phyloP scores from a whole-genome alignment of 2,329 filamentous ascomycete species.

The Canariomyces notabilis region DNA sequence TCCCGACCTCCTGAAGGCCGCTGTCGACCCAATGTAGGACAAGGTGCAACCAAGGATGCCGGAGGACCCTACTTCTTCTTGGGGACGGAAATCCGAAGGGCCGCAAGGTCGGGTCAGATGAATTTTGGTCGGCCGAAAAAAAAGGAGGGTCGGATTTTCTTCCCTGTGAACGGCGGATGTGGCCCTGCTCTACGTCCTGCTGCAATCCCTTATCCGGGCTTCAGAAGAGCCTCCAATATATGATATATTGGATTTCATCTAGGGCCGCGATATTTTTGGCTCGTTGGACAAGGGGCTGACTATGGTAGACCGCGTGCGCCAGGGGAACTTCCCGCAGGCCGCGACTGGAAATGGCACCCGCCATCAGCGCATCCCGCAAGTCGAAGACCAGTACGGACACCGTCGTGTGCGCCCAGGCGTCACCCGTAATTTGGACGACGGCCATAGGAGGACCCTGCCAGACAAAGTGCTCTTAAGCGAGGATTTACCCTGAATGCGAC shows the following conservation, averaged over 20 bases:
- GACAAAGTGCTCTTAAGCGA: not conserved
- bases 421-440: no score
- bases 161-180: no score
- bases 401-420: not conserved
- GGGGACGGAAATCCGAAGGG: no score
- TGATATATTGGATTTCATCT: constrained; percentile 14
- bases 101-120: no score
- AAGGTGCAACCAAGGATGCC: no score
- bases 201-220: not conserved
- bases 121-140: no score
- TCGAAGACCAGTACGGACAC: not conserved
- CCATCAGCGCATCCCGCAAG: constrained; percentile 6
- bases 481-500: constrained; percentile 2
- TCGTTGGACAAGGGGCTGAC: constrained; percentile 9
- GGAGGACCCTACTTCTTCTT: no score
- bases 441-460: no score
- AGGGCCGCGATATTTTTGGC: constrained; percentile 23
- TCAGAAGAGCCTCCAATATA: constrained; percentile 20
- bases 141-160: no score
- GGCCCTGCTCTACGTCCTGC: not conserved
- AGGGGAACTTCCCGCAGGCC: constrained; percentile 10
- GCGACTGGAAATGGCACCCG: constrained; percentile 19
- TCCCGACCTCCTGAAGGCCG: no score
- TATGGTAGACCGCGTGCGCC: constrained; percentile 6
- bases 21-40: no score